Percentiles rank a stretch among this genome's conserved stretches.
phyloP scores from a whole-genome alignment of 768 basidiomycete species.

The Tulasnella calospora region DNA sequence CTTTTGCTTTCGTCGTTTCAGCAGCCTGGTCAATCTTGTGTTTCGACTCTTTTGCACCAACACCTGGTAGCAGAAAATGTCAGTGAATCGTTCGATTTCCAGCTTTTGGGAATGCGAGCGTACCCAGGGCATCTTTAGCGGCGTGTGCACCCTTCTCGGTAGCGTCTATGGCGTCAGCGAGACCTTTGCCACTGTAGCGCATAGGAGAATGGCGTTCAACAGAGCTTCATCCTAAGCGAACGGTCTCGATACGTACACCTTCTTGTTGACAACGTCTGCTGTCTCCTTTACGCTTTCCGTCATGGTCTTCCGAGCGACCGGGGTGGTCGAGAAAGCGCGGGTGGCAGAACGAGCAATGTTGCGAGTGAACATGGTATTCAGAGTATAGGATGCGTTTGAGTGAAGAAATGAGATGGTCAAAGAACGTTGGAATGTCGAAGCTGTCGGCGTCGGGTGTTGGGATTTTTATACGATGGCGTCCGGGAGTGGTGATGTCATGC shows the following conservation, averaged over 20 bases:
- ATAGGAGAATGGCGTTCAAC: not conserved
- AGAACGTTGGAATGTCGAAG: not conserved
- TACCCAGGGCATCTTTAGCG: slow-evolving; percentile 22
- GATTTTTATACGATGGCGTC: not conserved
- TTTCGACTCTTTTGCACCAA: slow-evolving; percentile 20
- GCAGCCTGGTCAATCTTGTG: slow-evolving; percentile 22
- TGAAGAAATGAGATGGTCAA: not conserved
- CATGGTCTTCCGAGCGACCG: slow-evolving; percentile 17
- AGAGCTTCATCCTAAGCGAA: not conserved
- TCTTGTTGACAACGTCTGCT: slow-evolving; percentile 25
- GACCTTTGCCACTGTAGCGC: slow-evolving; percentile 20
- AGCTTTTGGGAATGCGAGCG: not conserved
- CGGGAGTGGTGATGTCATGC: not conserved
- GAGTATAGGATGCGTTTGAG: not conserved
- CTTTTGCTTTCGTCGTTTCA: slow-evolving; percentile 23
- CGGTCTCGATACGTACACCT: slow-evolving; percentile 12
- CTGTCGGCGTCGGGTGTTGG: not conserved
- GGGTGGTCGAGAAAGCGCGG: slow-evolving; percentile 23
- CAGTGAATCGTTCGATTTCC: not conserved
- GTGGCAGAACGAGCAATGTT: slow-evolving; percentile 19
- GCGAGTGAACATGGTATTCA: slow-evolving; percentile 11
- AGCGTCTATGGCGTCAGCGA: slow-evolving; percentile 21
- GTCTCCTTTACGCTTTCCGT: slow-evolving; percentile 22
- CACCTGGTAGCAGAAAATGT: not conserved
- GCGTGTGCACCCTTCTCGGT: slow-evolving; percentile 22